These are phyloP conservation scores for Phaseolus lunatus DNA, from an alignment of 306 rosid species.

Conservation along the genomic window DNA sequence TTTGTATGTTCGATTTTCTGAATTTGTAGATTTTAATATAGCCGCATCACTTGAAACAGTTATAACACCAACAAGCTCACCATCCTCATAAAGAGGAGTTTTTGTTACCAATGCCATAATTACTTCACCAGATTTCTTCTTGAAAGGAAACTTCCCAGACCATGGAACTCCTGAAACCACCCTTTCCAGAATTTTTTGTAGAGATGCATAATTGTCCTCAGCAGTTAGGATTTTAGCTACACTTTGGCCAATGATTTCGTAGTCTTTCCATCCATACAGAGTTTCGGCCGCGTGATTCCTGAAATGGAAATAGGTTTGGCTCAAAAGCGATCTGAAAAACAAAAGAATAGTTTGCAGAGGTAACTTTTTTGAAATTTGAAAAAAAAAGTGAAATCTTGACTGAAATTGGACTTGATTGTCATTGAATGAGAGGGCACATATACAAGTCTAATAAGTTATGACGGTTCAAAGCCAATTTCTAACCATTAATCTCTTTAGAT, in stretches of 20 bases:
- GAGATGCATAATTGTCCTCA: conserved; percentile 54
- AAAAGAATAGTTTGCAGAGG: background rate
- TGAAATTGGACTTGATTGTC: conserved; percentile 5
- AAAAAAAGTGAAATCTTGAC: background rate
- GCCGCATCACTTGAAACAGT: conserved; percentile 70
- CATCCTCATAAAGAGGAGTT: conserved; percentile 66
- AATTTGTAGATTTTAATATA: conserved; percentile 40
- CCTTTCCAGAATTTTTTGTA: conserved; percentile 57
- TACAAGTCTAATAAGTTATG: background rate
- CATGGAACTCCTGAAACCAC: conserved; percentile 61
- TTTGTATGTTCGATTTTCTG: conserved; percentile 40
- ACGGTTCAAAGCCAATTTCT: conserved; percentile 1
- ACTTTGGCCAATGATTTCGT: conserved; percentile 63
- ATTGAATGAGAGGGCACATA: conserved; percentile 1
- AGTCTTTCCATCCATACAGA: conserved; percentile 76
- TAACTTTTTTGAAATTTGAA: background rate
- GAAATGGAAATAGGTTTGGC: conserved; percentile 35
- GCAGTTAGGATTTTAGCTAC: conserved; percentile 52
- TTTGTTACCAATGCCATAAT: conserved; percentile 69
- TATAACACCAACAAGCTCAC: conserved; percentile 62
- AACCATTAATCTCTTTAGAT: background rate
- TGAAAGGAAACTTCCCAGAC: conserved; percentile 80
- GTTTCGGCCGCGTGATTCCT: conserved; percentile 75
- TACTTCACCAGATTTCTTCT: conserved; percentile 70
- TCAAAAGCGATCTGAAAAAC: background rate